These are phyloP conservation scores for Olyra latifolia DNA, from an alignment of 176 grass and related monocot genomes.

Conservation along the genomic window DNA sequence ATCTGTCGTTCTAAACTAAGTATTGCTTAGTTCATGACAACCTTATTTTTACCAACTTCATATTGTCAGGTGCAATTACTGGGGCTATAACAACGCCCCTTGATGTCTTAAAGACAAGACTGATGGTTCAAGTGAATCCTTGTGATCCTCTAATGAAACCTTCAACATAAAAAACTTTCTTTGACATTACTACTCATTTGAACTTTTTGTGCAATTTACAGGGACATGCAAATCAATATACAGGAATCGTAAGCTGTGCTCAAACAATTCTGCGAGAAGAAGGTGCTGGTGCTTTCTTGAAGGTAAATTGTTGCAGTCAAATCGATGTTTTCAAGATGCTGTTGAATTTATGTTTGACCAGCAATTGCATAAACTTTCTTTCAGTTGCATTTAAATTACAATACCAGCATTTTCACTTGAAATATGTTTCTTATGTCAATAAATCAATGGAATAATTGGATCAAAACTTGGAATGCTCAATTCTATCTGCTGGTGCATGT, in stretches of 20 bases:
- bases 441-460: neutral
- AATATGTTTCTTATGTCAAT: neutral
- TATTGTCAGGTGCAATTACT: conserved; percentile 65
- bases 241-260: conserved; percentile 57
- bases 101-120: conserved; percentile 87
- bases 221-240: conserved; percentile 61
- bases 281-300: conserved; percentile 63
- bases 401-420: neutral
- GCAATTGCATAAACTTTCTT: neutral
- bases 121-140: conserved; percentile 81
- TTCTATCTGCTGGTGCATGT: neutral
- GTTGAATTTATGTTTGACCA: neutral
- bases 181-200: neutral
- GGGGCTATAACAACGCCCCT: conserved; percentile 82
- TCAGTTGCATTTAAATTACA: neutral
- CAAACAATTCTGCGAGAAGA: conserved; percentile 68
- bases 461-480: neutral
- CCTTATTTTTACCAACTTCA: neutral
- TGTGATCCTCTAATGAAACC: conserved; percentile 7
- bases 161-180: neutral
- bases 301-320: conserved; percentile 40
- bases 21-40: neutral
- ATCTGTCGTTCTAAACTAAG: neutral
- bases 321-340: neutral
- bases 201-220: conserved; percentile 19